Percentiles rank a stretch among this genome's conserved stretches.
These are phyloP conservation scores for Lactarius vividus DNA, from an alignment of 768 basidiomycete species.

Conservation along the genomic window DNA sequence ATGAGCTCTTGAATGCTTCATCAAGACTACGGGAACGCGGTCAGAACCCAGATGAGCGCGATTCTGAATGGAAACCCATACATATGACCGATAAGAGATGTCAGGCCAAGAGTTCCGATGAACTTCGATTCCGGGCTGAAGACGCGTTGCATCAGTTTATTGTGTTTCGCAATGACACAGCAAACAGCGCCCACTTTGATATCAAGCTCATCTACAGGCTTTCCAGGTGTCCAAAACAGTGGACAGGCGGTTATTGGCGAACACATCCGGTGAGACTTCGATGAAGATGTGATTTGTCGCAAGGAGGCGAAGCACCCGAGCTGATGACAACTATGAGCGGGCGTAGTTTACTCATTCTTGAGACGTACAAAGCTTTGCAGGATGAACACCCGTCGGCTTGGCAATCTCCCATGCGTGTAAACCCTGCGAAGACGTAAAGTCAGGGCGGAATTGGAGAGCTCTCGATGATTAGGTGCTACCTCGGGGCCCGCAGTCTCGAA, in stretches of 20 bases:
- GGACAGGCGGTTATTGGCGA: neutral
- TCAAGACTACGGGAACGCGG: slow-evolving; percentile 25
- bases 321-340: neutral
- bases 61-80: neutral
- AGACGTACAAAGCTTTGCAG: too few species aligned
- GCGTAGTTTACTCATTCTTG: too few species aligned
- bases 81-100: neutral
- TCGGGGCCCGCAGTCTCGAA: too few species aligned
- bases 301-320: neutral
- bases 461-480: too few species aligned
- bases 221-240: neutral
- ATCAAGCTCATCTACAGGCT: neutral
- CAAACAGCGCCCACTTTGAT: neutral
- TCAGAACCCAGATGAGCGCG: neutral
- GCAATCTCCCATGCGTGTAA: too few species aligned
- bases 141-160: neutral
- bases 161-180: neutral
- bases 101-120: neutral
- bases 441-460: too few species aligned
- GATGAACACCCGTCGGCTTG: too few species aligned
- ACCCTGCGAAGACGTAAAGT: too few species aligned
- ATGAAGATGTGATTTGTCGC: neutral
- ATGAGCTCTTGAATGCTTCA: slow-evolving; percentile 34
- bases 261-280: neutral
- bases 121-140: neutral